Evolutionary conservation across 2,329 filamentous ascomycete genomes (phyloP).

Genomic region (Elsinoe fawcettii): DNA sequence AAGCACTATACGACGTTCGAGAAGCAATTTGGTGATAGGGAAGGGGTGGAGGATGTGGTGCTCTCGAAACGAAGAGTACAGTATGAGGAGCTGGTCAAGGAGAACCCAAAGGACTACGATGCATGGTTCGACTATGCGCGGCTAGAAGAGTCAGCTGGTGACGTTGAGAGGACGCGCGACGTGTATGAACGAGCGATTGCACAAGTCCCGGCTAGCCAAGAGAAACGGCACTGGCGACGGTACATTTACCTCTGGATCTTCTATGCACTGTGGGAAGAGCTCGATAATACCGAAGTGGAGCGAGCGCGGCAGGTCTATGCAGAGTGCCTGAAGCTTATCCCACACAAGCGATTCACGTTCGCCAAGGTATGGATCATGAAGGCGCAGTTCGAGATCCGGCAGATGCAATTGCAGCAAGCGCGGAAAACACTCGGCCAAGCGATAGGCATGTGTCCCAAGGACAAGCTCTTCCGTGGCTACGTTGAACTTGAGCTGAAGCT

Average conservation of each 20-base stretch:
- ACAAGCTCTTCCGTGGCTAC: conserved; percentile 89
- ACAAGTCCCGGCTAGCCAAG: conserved; percentile 86
- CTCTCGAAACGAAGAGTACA: conserved; percentile 86
- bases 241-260: conserved; percentile 99
- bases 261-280: conserved; percentile 92
- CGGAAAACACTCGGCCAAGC: conserved; percentile 84
- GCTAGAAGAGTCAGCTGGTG: conserved; percentile 77
- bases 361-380: conserved; percentile 93
- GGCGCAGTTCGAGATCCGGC: conserved; percentile 86
- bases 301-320: conserved; percentile 85
- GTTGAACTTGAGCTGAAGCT: conserved; percentile 87
- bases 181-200: conserved; percentile 94
- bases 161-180: conserved; percentile 76
- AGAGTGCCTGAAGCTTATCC: conserved; percentile 77
- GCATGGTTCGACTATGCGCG: conserved; percentile 93
- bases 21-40: conserved; percentile 90
- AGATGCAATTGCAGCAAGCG: conserved; percentile 69
- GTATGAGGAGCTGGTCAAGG: conserved; percentile 89
- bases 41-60: conserved; percentile 92
- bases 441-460: conserved; percentile 91
- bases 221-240: conserved; percentile 93
- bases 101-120: conserved; percentile 95
- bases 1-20: conserved; percentile 96
- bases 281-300: conserved; percentile 68
- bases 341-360: conserved; percentile 95